Base-by-base conservation (phyloP, 2,329 filamentous ascomycete species). In the Colletotrichum somersetense region DNA sequence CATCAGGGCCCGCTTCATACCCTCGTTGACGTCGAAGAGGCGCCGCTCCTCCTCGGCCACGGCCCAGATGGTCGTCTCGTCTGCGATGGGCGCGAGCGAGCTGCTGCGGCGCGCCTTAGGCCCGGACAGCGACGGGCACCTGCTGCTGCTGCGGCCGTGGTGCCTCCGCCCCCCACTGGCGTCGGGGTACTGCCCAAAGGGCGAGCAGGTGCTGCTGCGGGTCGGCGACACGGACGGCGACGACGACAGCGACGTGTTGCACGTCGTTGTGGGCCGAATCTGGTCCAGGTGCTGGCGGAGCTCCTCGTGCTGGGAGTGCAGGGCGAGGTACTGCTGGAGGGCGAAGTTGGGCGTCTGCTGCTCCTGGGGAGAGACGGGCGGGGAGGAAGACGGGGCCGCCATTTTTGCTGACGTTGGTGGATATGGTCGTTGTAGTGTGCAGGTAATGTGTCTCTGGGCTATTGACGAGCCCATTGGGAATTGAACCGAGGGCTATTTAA, bases 201-300 rank as follows among this genome's bases (percentile, higher is more conserved):
- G 73, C 44, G 73, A 72, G 87, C 85, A 76, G 86, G 88, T 74
- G 86, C 86, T 79, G 83, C 91, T 79, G 83, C 91, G 78, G 80
- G 88, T 84, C 77, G 86, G 88, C 78, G 91, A 91, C 78, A 88
- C 86, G 78, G 90, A 82, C 80, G 90, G 85, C 78, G 91, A 85
- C 2, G 84, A 84, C 59, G 80, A 75, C 14, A 81, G 80, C 18
- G 79, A 77, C 52, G 76, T 77, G 66, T 75, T 80, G 72, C 81
- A 80, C 1, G 78, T 76, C 8, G 77, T 73, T 59, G 81, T 84
- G 23, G 82, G 84, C 53, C 84, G 85, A 64, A 89, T 85, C 71
- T 85, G 83, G 74, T 88, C 82, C 71, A 89, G 85, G 73, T 86
- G 85, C 75, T 81, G 82, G 73, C 82, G 82, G 20, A 89, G 83